Evolutionary conservation across 2,329 filamentous ascomycete species (phyloP), one percentile per base, ranked within the genome.

Genomic region (Drechslerella coelobrocha): DNA sequence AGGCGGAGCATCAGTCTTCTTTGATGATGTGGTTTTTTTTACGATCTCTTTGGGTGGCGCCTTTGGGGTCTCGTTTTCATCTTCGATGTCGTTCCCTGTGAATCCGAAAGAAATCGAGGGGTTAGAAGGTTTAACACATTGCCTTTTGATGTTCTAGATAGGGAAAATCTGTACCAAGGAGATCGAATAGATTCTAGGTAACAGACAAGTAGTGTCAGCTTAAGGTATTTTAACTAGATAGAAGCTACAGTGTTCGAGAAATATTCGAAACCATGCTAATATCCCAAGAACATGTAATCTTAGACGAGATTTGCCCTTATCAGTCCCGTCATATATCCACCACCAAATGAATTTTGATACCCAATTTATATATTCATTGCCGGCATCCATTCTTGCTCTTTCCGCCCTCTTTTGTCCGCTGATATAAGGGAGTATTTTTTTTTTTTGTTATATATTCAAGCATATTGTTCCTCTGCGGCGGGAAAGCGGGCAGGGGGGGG

Each of bases 171-270:
- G 78, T 96, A 97, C 94, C 93, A 86, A 99, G 91, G 84, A 96
- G 89, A 86, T 94, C 93, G 86, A 90, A 97, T 79, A 90, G 88
- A 86, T 99, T 99, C 94, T 97, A 72, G 26, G 78, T 74, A 74
- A 76, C 53, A 51, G 26, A 26, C 63, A 72, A 60, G 60, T 51
- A 51, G 72, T 72, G 76, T 83, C 76, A 84, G 81, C 76, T 3
- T 45, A 6, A 19, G 21, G 8, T 6, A 9, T 17, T 21, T 23
- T 17, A 4, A 21, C 37, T 41, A 4, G 41, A 3, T 10, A 23
- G 14, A 21, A 21, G 9, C 19, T 17, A 45, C 5, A 4, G 14
- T 14, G 8, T 21, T 21, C 21, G n/a, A 45, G 5, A 45, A n/a
- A 45, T 21, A 45, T 45, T 10, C 5, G 17, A 8, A 2, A 21